Evolutionary conservation across 1,284 basidiomycete species (phyloP), one percentile per base, ranked within the genome.

Genomic region (Malassezia pachydermatis): DNA sequence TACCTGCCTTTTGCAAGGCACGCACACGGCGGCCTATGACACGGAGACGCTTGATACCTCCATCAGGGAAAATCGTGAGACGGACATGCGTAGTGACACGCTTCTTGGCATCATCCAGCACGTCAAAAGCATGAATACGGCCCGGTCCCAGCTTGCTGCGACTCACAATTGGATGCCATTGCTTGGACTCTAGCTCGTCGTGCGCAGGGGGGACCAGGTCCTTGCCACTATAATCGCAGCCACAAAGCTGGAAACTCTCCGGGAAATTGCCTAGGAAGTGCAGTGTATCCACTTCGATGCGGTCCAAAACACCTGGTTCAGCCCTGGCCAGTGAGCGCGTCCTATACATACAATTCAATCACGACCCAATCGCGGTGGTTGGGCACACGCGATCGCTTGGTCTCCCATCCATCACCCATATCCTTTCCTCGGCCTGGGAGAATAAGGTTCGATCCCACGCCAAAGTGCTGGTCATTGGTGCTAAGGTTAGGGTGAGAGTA

Each of bases 331-430:
- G n/a, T n/a, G n/a, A n/a, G n/a, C n/a, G n/a, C n/a, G n/a, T n/a
- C n/a, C n/a, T n/a, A n/a, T n/a, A n/a, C n/a, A n/a, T n/a, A n/a
- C n/a, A 98, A 76, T 74, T 83, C 84, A 57, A 94, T 82, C 48
- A 96, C 79, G 3, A 81, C 84, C 86, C 87, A 95, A 64, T 98
- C 90, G 50, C 82, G 84, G 65, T 94, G 83, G 41, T 81, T 82
- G 45, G 79, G 77, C 35, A 76, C 76, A 42, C 92, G 78, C 61
- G 84, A 89, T 48, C 94, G 80, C 70, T 86, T 87, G 1, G 92
- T 96, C 74, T 98, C 92, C 94, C 92, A 98, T 5, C 94, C 92
- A 69, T 96, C 90, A 14, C 88, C 83, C 89, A 98, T 98, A 66
- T 94, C 85, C 67, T 67, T 66, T 70, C 84, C 85, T 71, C 92